Evolutionary conservation across 768 basidiomycete genomes (phyloP).

Genomic region (Rhodosporidiobolus sp.): DNA sequence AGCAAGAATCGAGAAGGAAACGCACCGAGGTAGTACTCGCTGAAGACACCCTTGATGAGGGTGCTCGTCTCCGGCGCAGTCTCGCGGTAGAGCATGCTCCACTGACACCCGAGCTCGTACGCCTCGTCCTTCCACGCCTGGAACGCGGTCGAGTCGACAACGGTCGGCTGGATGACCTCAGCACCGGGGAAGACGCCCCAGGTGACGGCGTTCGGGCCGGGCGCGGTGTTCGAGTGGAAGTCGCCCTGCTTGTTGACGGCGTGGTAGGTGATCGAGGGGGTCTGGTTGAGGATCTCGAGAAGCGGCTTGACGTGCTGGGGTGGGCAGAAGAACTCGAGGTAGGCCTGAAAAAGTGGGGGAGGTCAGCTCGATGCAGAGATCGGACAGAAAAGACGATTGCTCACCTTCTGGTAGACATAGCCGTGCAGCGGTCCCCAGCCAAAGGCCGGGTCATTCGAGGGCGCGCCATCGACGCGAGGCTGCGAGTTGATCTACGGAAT

Average conservation of each 20-base stretch:
- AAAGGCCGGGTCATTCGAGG: constrained; percentile 70
- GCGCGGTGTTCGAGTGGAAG: constrained; percentile 87
- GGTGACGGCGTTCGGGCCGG: constrained; percentile 95
- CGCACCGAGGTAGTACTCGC: constrained; percentile 69
- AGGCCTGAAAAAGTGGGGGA: constrained; percentile 79
- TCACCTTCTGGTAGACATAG: constrained; percentile 91
- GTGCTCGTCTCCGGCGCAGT: constrained; percentile 66
- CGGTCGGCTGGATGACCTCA: constrained; percentile 92
- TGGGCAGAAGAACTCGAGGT: constrained; percentile 88
- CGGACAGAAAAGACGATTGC: constrained; percentile 33
- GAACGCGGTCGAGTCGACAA: constrained; percentile 92
- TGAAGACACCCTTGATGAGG: constrained; percentile 67
- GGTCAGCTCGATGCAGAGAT: constrained; percentile 37
- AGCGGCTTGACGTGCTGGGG: constrained; percentile 46
- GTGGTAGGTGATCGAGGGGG: constrained; percentile 86
- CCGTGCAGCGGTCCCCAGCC: constrained; percentile 93
- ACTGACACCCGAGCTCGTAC: constrained; percentile 89
- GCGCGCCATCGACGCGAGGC: constrained; percentile 81
- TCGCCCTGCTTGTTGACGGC: constrained; percentile 95
- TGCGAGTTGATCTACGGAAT: constrained; percentile 76
- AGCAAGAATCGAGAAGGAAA: neutral
- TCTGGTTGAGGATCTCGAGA: constrained; percentile 53
- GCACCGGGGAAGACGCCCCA: constrained; percentile 98
- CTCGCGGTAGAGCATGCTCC: constrained; percentile 75
- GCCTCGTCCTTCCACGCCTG: constrained; percentile 72